Percentiles rank a stretch among this genome's conserved stretches.
phyloP scores from a whole-genome alignment of 1,139 yeast genomes.

The Sugiyamaella neomexicana region DNA sequence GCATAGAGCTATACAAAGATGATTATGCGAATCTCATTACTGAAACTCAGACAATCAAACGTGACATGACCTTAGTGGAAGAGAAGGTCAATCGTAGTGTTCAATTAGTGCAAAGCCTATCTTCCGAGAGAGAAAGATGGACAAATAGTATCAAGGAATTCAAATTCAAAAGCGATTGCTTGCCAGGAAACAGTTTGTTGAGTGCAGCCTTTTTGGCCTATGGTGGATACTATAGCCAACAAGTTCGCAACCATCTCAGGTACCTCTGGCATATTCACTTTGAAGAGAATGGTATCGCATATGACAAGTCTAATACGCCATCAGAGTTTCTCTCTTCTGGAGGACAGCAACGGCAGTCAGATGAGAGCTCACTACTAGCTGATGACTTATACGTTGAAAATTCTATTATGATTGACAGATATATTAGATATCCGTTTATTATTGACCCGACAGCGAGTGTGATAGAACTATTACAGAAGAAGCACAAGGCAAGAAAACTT shows the following conservation, averaged over 20 bases:
- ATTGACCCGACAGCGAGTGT: constrained; percentile 70
- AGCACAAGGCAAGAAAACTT: constrained; percentile 44
- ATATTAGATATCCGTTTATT: constrained; percentile 53
- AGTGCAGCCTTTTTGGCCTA: constrained; percentile 64
- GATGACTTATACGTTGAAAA: constrained; percentile 68
- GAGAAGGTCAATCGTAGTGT: constrained; percentile 63
- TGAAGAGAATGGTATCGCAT: constrained; percentile 44
- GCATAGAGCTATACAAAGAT: constrained; percentile 66
- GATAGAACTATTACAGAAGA: constrained; percentile 45
- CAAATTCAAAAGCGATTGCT: constrained; percentile 46
- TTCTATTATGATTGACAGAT: constrained; percentile 51
- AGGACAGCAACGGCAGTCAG: constrained; percentile 53
- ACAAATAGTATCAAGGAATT: constrained; percentile 54
- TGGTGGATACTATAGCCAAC: constrained; percentile 61
- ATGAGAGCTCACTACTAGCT: constrained; percentile 51
- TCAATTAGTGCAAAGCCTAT: constrained; percentile 60
- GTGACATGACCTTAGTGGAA: constrained; percentile 66
- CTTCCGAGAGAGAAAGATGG: constrained; percentile 80
- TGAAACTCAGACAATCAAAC: constrained; percentile 72
- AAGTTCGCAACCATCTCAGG: constrained; percentile 46
- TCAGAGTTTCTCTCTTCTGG: constrained; percentile 47
- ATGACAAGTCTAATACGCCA: constrained; percentile 42
- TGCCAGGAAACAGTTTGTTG: constrained; percentile 67
- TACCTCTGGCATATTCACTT: constrained; percentile 49
- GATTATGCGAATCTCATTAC: constrained; percentile 73